These are phyloP conservation scores for Mycena albidolilacea DNA, from an alignment of 768 basidiomycete species.

Conservation along the genomic window DNA sequence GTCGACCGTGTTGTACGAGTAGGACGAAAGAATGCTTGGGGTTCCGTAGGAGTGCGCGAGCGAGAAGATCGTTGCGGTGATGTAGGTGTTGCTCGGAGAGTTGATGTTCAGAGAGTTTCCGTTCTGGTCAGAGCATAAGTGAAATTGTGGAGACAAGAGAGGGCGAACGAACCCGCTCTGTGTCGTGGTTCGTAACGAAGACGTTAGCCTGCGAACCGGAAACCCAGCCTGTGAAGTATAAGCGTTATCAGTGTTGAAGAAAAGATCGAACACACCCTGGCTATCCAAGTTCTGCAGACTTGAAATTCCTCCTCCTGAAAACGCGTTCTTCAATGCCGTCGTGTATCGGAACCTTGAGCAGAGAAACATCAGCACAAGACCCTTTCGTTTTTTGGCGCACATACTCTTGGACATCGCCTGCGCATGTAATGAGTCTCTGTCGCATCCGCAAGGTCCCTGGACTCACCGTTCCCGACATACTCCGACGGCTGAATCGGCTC, in stretches of 20 bases:
- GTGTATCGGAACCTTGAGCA: conserved; percentile 71
- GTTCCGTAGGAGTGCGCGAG: conserved; percentile 79
- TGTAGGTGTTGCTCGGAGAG: conserved; percentile 77
- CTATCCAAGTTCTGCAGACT: conserved; percentile 66
- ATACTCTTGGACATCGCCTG: conserved; percentile 76
- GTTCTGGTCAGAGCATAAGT: conserved; percentile 49
- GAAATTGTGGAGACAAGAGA: not conserved
- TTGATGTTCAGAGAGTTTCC: conserved; percentile 69
- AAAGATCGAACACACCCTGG: conserved; percentile 52
- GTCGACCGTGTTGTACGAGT: conserved; percentile 64
- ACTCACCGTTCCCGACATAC: conserved; percentile 66
- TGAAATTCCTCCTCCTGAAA: conserved; percentile 66
- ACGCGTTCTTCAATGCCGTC: conserved; percentile 64
- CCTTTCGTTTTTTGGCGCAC: conserved; percentile 26
- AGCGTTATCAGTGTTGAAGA: not conserved
- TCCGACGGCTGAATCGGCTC: conserved; percentile 70
- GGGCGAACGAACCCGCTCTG: conserved; percentile 64
- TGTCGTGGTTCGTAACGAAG: conserved; percentile 81
- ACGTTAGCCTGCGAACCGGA: conserved; percentile 68
- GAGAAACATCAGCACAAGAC: not conserved
- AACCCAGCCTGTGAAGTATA: conserved; percentile 66
- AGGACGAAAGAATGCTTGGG: conserved; percentile 74
- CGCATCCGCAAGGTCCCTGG: not conserved
- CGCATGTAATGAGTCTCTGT: not conserved
- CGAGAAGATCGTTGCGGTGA: conserved; percentile 72